Percentiles rank a stretch among this genome's conserved stretches.
phyloP scores from a whole-genome alignment of 2,329 filamentous ascomycete genomes.

The Coniella vitis region DNA sequence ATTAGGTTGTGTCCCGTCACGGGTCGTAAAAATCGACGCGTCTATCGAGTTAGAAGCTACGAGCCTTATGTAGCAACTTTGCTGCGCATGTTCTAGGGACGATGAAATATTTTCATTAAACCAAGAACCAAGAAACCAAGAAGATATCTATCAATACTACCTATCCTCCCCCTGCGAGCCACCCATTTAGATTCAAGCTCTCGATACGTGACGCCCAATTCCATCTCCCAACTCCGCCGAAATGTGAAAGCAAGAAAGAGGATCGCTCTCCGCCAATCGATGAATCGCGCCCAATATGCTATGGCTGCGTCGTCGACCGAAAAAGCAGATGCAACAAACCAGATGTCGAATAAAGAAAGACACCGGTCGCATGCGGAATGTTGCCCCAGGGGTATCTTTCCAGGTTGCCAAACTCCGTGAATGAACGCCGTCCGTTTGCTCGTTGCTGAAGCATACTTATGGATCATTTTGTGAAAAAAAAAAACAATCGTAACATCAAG shows the following conservation, averaged over 20 bases:
- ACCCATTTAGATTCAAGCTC: conserved; percentile 7
- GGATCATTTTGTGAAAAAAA: conserved; percentile 8
- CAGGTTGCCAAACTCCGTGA: conserved; percentile 17
- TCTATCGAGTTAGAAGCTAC: no score
- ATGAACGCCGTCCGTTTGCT: conserved; percentile 15
- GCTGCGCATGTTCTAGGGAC: not conserved
- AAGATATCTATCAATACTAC: conserved; percentile 5
- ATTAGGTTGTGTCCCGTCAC: not conserved
- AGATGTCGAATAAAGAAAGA: conserved; percentile 7
- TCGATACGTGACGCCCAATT: conserved; percentile 2
- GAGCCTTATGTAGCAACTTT: no score
- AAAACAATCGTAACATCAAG: conserved; percentile 29
- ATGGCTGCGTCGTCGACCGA: not conserved
- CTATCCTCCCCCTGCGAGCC: conserved; percentile 4
- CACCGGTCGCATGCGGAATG: conserved; percentile 5
- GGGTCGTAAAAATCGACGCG: not conserved
- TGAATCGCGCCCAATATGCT: conserved; percentile 8
- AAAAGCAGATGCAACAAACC: not conserved
- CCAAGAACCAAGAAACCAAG: not conserved
- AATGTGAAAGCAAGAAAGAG: conserved; percentile 3
- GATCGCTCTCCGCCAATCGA: conserved; percentile 2
- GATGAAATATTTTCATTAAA: conserved; percentile 4
- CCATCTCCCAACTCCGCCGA: conserved; percentile 4
- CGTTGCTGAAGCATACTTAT: conserved; percentile 13
- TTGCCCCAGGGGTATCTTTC: conserved; percentile 21